A percentile compares a stretch with the other conserved stretches of the same genome.
phyloP scores from a whole-genome alignment of 371 early-diverging fungal genomes.

The Lichtheimia hyalospora region DNA sequence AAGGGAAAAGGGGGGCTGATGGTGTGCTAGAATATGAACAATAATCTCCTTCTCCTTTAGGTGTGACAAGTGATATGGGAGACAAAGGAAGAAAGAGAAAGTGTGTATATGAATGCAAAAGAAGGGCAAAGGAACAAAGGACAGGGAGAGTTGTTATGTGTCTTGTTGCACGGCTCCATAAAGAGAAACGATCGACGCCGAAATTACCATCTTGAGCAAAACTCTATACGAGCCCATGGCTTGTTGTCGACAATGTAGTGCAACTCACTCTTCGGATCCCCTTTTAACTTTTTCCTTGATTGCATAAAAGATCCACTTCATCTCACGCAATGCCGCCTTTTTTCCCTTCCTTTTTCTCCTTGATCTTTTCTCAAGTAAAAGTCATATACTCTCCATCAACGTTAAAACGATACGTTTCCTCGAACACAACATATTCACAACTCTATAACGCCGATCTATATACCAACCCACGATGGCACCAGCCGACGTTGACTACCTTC shows the following conservation, averaged over 20 bases:
- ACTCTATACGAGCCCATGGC: constrained; percentile 2
- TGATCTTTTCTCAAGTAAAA: not conserved
- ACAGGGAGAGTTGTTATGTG: no score
- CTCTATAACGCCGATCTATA: not conserved
- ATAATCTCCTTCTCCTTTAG: no score
- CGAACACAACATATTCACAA: no score
- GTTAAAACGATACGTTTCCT: no score
- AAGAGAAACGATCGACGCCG: constrained; percentile 1
- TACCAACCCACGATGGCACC: constrained; percentile 18
- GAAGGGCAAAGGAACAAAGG: no score
- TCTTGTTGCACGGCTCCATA: not conserved
- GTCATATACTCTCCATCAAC: no score
- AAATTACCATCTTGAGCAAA: not conserved
- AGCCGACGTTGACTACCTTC: constrained; percentile 51
- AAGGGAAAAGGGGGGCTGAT: no score
- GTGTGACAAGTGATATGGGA: no score
- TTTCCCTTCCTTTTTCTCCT: not conserved
- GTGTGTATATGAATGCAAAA: no score
- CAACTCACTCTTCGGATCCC: not conserved
- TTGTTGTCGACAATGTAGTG: not conserved
- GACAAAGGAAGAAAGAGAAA: no score
- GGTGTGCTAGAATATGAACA: no score
- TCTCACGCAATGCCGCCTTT: not conserved
- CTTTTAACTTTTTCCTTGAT: not conserved
- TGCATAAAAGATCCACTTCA: no score